Percentiles rank a stretch among this genome's conserved stretches.
Evolutionary conservation across 768 basidiomycete genomes (phyloP).

Genomic region (Rhodotorula babjevae): DNA sequence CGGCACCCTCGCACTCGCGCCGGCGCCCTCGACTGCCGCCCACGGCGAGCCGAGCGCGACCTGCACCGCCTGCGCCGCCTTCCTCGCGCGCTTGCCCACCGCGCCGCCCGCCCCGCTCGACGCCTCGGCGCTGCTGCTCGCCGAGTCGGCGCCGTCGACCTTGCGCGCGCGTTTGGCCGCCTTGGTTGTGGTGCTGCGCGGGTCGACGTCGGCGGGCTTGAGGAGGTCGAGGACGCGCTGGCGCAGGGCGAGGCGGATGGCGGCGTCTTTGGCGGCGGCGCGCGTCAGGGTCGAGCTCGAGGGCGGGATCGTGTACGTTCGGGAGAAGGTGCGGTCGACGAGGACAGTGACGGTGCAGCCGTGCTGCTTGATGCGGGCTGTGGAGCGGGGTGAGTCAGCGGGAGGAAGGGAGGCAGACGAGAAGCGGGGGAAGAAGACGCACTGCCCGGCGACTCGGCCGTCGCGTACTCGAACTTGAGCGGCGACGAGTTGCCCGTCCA

Average conservation of each 20-base stretch:
- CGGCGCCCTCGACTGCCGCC: too few species aligned
- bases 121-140: not conserved
- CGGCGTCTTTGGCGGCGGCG: constrained; percentile 11
- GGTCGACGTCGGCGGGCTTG: constrained; percentile 1
- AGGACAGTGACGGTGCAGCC: constrained; percentile 1
- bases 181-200: not conserved
- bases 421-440: not conserved
- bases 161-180: not conserved
- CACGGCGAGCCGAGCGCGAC: not conserved
- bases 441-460: not conserved
- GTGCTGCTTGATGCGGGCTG: not conserved
- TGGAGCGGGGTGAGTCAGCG: not conserved
- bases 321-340: not conserved
- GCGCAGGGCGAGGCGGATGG: constrained; percentile 10
- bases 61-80: not conserved
- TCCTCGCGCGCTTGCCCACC: not conserved
- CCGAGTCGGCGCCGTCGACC: not conserved
- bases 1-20: not conserved
- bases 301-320: not conserved
- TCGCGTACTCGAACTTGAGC: constrained; percentile 11
- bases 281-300: not conserved
- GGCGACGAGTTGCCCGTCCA: constrained; percentile 13
- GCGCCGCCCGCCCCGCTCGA: not conserved
- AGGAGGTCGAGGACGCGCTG: constrained; percentile 15
- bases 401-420: fast-evolving